Evolutionary conservation across 179 eudicot species (phyloP).

Genomic region (Beta macrorhiza): DNA sequence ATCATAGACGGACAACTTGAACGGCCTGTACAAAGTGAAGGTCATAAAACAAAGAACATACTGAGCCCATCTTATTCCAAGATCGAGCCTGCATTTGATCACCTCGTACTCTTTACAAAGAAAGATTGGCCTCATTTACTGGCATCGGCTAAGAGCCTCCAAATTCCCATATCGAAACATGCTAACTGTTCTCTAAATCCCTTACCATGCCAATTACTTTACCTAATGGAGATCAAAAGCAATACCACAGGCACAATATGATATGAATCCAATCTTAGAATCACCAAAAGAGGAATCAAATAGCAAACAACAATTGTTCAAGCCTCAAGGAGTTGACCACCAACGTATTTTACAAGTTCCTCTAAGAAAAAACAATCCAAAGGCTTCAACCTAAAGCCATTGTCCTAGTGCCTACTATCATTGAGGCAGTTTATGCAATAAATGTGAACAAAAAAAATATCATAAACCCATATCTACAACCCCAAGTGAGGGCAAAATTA

Average conservation of each 20-base stretch:
- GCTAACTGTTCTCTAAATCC: no score
- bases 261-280: neutral
- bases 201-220: neutral
- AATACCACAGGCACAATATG: neutral
- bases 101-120: no score
- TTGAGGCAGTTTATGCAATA: constrained; percentile 15
- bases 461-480: constrained; percentile 13
- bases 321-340: constrained; percentile 1
- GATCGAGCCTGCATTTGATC: no score
- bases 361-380: neutral
- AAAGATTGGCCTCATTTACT: no score
- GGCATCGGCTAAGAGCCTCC: no score
- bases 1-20: no score
- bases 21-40: no score
- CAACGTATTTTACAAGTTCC: constrained; percentile 17
- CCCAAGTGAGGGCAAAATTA: neutral
- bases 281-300: neutral
- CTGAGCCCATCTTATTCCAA: no score
- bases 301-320: neutral
- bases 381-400: constrained; percentile 3
- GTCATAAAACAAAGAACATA: no score
- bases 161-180: no score
- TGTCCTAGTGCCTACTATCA: constrained; percentile 3
- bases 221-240: neutral
- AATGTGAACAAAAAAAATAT: neutral